Evolutionary conservation across 495 filamentous ascomycete species (phyloP).

Genomic region (Podospora sp.): DNA sequence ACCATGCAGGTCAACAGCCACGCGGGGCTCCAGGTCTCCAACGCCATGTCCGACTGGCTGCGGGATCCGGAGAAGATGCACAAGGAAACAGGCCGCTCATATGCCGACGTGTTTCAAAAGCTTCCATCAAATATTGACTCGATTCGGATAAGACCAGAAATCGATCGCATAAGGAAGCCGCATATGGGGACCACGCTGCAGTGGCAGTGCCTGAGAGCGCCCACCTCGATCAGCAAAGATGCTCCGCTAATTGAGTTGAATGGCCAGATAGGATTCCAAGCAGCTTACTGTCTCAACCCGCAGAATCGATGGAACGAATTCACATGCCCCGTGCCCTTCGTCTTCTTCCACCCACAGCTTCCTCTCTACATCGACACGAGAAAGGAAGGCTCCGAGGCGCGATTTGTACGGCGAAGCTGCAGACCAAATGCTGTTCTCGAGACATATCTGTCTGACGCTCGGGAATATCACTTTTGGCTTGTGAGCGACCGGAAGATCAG

Average conservation of each 20-base stretch:
- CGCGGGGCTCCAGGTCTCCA: slow-evolving; percentile 66
- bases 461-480: slow-evolving; percentile 86
- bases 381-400: slow-evolving; percentile 76
- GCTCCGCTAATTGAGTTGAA: slow-evolving; percentile 82
- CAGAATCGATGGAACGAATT: slow-evolving; percentile 75
- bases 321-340: slow-evolving; percentile 79
- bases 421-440: slow-evolving; percentile 80
- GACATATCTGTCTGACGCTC: slow-evolving; percentile 72
- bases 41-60: slow-evolving; percentile 72
- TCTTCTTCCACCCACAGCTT: slow-evolving; percentile 79
- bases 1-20: slow-evolving; percentile 66
- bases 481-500: slow-evolving; percentile 74
- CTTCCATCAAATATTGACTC: slow-evolving; percentile 43
- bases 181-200: slow-evolving; percentile 50
- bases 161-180: slow-evolving; percentile 50
- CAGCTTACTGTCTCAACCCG: slow-evolving; percentile 72
- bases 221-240: slow-evolving; percentile 59
- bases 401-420: slow-evolving; percentile 88
- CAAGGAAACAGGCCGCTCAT: slow-evolving; percentile 46
- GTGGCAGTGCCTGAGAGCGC: slow-evolving; percentile 73
- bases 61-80: slow-evolving; percentile 58
- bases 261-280: slow-evolving; percentile 78
- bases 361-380: slow-evolving; percentile 92
- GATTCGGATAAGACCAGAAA: slow-evolving; percentile 34
- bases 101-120: slow-evolving; percentile 54